Conservation (phyloP, 1,284 basidiomycete genomes). For the Calocybe gambosa region DNA sequence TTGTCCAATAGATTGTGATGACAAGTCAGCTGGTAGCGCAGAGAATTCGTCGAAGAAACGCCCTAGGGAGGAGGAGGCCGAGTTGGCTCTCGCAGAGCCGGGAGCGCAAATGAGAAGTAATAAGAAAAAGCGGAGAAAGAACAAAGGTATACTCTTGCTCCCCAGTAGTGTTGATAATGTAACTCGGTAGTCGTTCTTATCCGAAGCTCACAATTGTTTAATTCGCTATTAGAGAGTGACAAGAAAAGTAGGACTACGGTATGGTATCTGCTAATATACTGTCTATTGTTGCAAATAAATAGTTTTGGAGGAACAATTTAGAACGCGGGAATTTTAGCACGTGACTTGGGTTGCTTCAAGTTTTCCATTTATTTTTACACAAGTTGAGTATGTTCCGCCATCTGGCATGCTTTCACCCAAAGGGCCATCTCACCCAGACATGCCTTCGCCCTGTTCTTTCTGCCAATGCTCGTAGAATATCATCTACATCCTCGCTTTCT, state of each 20-base stretch:
- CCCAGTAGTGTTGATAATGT: no score
- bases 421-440: conserved; percentile 22
- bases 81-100: neutral
- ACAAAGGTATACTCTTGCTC: conserved; percentile 4
- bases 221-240: no score
- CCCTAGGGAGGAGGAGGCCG: conserved; percentile 11
- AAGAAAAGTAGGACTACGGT: no score
- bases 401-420: conserved; percentile 28
- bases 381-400: conserved; percentile 16
- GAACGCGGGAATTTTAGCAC: conserved; percentile 11
- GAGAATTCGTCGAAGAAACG: conserved; percentile 5
- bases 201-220: no score
- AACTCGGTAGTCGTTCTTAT: no score
- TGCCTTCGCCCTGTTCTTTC: conserved; percentile 17
- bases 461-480: conserved; percentile 20
- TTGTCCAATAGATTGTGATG: neutral
- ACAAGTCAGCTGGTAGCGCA: neutral
- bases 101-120: conserved; percentile 9
- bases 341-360: conserved; percentile 24
- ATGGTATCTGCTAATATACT: no score
- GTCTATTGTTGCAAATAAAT: no score
- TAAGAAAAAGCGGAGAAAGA: conserved; percentile 22
- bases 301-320: no score
- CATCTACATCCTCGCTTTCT: conserved; percentile 20
- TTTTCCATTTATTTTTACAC: conserved; percentile 18